Base-by-base conservation (phyloP, 108 stramenopile species). In the Conticribra guillardii region DNA sequence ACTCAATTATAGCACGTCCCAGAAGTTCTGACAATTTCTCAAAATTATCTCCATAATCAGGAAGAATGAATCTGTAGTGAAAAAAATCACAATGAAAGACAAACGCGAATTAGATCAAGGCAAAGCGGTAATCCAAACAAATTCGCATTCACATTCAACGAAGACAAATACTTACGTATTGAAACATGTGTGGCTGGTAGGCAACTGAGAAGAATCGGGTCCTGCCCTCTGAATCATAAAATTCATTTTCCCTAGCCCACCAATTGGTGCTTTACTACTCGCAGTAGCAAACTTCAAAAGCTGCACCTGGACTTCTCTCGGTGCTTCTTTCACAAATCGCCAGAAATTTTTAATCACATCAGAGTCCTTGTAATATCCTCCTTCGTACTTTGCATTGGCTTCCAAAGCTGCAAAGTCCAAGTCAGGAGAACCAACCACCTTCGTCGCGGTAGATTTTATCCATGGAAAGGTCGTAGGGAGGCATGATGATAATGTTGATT, bases 121-220 rank as follows among this genome's bases (percentile, higher is more conserved):
- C 34, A 18, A 28, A 51, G 44, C 18, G 23, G 2, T 5, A 1
- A 49, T 4, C n/a, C 17, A 18, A 47, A 17, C 53, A 44, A 27
- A 45, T 26, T 54, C 44, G 41, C 31, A 18, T 33, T 44, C 28
- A 32, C 24, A 60, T 52, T 11, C 19, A 31, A 50, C 11, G 19
- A 31, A 4, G 58, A 9, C 22, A 34, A 27, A 60, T 84, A 84
- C 65, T 88, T 80, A 74, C 49, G 89, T 89, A 67, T 97, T 97
- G 85, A 98, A 98, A 67, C 97, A 98, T 16, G 97, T 98, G 66
- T 94, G 94, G 11, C 94, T 69, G 17, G 96, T 96, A 0, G 96
- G 96, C 16, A 98, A 70, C 31, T 89, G 83, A 46, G 74, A 65
- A 53, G 91, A 87, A 55, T 98, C 97, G 9, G 94, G 87, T 31